A percentile compares a stretch with the other conserved stretches of the same genome.
Conservation (phyloP, 805 yeast genomes). For the Scheffersomyces coipomensis region DNA sequence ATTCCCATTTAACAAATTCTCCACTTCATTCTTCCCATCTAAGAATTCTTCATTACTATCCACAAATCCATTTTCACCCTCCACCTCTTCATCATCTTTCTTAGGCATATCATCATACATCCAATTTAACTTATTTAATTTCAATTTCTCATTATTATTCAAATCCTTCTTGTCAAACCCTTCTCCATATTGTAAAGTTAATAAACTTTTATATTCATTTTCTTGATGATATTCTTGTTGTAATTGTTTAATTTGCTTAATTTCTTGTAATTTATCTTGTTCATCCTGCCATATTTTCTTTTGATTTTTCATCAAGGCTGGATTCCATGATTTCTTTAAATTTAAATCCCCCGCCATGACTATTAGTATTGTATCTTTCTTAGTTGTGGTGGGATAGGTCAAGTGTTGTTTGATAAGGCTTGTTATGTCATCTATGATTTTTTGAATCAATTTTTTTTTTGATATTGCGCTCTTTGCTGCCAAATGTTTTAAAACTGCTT, state of each 20-base stretch:
- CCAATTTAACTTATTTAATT: constrained; percentile 67
- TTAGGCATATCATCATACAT: constrained; percentile 69
- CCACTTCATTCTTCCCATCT: constrained; percentile 36
- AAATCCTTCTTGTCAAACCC: constrained; percentile 22
- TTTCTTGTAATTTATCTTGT: constrained; percentile 72
- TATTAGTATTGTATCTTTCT: constrained; percentile 1
- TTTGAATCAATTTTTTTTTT: no score
- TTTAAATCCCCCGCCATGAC: constrained; percentile 77
- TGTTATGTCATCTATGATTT: no score
- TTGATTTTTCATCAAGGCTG: constrained; percentile 80
- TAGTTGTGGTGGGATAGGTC: background rate
- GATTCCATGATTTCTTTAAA: constrained; percentile 95
- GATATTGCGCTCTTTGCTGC: no score
- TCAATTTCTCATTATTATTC: constrained; percentile 34
- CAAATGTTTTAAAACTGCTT: no score
- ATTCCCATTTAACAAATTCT: constrained; percentile 55
- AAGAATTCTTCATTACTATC: constrained; percentile 32
- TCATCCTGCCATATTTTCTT: constrained; percentile 82
- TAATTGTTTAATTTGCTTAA: constrained; percentile 59
- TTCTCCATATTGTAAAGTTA: constrained; percentile 43
- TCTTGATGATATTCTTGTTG: constrained; percentile 64
- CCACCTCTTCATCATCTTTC: constrained; percentile 15
- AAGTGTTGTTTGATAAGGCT: no score
- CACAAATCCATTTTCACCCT: constrained; percentile 35
- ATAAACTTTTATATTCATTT: constrained; percentile 56